Evolutionary conservation across 352 stramenopile species (phyloP).

Genomic region (Phytophthora megakarya): DNA sequence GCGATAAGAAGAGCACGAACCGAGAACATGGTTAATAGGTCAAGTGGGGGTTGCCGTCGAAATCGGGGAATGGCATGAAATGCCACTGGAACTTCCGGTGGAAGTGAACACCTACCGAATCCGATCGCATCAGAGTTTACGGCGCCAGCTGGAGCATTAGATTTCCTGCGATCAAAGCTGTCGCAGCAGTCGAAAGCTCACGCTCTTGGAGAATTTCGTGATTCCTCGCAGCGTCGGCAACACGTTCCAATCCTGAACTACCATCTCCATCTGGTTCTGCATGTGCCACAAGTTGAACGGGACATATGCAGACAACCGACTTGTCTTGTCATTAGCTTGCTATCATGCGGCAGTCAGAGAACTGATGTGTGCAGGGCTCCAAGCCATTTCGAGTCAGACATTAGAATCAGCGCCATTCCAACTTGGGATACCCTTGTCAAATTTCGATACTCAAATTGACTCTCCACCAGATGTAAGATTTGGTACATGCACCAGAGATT

Average conservation of each 20-base stretch:
- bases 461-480: too few species aligned
- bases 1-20: conserved; percentile 25
- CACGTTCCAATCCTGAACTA: conserved; percentile 23
- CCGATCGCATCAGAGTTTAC: conserved; percentile 3
- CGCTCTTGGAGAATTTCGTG: neutral
- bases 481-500: too few species aligned
- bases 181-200: conserved; percentile 22
- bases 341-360: neutral
- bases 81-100: too few species aligned
- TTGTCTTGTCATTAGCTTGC: conserved; percentile 17
- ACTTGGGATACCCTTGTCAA: too few species aligned
- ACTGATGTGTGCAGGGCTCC: too few species aligned
- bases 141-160: neutral
- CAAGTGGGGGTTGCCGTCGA: conserved; percentile 4
- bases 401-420: neutral
- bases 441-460: neutral
- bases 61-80: conserved; percentile 21
- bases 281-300: conserved; percentile 19
- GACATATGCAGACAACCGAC: conserved; percentile 29
- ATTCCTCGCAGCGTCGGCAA: conserved; percentile 18
- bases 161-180: conserved; percentile 17
- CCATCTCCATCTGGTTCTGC: conserved; percentile 21
- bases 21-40: conserved; percentile 20
- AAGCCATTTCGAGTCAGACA: neutral
- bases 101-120: conserved; percentile 1